Evolutionary conservation across 2,329 filamentous ascomycete genomes (phyloP).

Genomic region (Colletotrichum spaethianum): DNA sequence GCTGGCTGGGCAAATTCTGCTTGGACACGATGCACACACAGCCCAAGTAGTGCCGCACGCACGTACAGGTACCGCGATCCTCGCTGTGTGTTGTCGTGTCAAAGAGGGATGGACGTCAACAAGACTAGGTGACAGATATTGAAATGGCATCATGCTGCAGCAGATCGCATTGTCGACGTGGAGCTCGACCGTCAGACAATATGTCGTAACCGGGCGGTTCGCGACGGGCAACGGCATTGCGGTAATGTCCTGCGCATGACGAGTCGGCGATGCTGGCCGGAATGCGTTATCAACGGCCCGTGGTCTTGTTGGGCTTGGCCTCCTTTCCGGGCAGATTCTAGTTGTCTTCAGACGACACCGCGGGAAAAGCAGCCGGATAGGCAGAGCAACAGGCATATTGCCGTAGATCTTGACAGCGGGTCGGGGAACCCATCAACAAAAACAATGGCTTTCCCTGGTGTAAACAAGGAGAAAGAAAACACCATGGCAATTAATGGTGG

Average conservation of each 20-base stretch:
- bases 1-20: constrained; percentile 3
- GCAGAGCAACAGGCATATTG: background rate
- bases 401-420: background rate
- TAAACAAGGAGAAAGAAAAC: constrained; percentile 28
- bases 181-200: constrained; percentile 19
- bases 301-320: constrained; percentile 27
- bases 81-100: background rate
- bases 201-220: constrained; percentile 23
- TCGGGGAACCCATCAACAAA: constrained; percentile 39
- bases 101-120: background rate
- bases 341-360: constrained; percentile 19
- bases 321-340: constrained; percentile 10
- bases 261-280: constrained; percentile 18
- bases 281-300: constrained; percentile 37
- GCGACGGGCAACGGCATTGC: constrained; percentile 37
- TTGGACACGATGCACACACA: background rate
- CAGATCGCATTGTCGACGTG: constrained; percentile 32
- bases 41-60: constrained; percentile 33
- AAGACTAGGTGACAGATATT: background rate
- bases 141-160: constrained; percentile 33
- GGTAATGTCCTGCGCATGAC: constrained; percentile 38
- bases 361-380: constrained; percentile 19
- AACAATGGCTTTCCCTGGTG: constrained; percentile 33
- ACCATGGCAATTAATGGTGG: constrained; percentile 25
- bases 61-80: constrained; percentile 5